Base-by-base conservation (phyloP, 257 asterid species). In the Fraxinus americana region DNA sequence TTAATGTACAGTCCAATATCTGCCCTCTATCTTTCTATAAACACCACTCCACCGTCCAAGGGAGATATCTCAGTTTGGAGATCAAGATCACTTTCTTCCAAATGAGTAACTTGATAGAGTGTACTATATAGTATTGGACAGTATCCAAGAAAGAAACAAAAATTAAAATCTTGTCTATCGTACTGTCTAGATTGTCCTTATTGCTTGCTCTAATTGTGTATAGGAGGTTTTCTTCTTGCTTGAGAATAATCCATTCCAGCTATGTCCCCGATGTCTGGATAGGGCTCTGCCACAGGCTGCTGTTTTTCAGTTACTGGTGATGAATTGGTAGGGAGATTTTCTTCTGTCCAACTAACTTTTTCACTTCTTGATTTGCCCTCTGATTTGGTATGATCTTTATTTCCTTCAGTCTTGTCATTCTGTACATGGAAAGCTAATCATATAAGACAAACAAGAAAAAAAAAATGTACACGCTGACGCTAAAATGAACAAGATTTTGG, bases 201-300 rank as follows among this genome's bases (percentile, higher is more conserved):
- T 77, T 76, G 11, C 32, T 10, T 9, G 7, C 14, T 61, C 30
- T 86, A 92, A 73, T 93, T 93, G 88, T 93, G 97, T 79, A 90
- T 89, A 0, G 97, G 96, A 82, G 96, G 89, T 78, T 89, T 91
- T 82, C 96, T 85, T 80, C 76, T 85, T 17, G 98, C 94, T 73
- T 88, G 97, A 52, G 98, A 91, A 87, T 93, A 93, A 77, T 91
- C 98, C 97, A 92, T 92, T 71, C 89, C 96, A 9, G 92, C 91
- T 27, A 92, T 68, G 83, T 92, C 98, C 61, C 88, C 27, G 72
- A 86, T 68, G 70, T 85, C 92, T 14, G 94, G 96, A 68, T 86
- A 87, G 5, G 69, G 85, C 54, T 84, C 83, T n/a, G 17, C 16
- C 4, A 14, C 68, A 1, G 36, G 77, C 29, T 16, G 81, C n/a